Conservation (phyloP, 176 grass and related monocot species). For the Tuctoria greenei region DNA sequence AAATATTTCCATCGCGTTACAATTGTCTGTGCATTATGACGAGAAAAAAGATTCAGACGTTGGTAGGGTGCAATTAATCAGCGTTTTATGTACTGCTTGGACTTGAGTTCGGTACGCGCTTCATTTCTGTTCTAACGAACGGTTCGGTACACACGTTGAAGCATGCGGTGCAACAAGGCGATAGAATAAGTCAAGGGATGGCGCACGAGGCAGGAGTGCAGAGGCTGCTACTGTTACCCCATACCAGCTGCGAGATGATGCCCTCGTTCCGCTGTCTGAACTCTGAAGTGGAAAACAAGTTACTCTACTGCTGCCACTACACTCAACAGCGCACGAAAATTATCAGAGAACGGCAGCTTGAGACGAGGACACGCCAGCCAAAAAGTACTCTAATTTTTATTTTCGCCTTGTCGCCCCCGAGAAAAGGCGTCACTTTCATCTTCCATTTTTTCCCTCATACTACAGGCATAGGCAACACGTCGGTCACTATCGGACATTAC, state of each 20-base stretch:
- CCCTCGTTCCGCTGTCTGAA: background rate
- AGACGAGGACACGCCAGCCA: background rate
- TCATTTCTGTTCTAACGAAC: background rate
- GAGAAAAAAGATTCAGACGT: background rate
- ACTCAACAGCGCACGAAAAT: background rate
- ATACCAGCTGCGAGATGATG: slow-evolving; percentile 2
- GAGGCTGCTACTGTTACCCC: background rate
- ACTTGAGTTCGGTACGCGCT: background rate
- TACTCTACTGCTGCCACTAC: slow-evolving; percentile 1
- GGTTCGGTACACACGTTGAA: background rate
- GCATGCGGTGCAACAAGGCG: background rate
- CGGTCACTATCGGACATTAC: slow-evolving; percentile 1
- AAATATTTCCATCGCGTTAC: background rate
- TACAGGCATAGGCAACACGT: background rate
- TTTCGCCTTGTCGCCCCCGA: background rate
- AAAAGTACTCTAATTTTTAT: background rate
- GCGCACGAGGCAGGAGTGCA: background rate
- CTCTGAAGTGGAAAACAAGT: slow-evolving; percentile 28
- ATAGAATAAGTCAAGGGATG: background rate
- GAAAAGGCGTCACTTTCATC: slow-evolving; percentile 22
- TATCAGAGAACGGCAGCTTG: background rate
- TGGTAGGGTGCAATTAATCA: background rate
- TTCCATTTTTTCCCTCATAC: background rate
- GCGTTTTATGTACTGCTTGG: background rate
- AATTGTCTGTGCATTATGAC: background rate